phyloP scores from a whole-genome alignment of 2,329 filamentous ascomycete species.

The Phialocephala subalpina region DNA sequence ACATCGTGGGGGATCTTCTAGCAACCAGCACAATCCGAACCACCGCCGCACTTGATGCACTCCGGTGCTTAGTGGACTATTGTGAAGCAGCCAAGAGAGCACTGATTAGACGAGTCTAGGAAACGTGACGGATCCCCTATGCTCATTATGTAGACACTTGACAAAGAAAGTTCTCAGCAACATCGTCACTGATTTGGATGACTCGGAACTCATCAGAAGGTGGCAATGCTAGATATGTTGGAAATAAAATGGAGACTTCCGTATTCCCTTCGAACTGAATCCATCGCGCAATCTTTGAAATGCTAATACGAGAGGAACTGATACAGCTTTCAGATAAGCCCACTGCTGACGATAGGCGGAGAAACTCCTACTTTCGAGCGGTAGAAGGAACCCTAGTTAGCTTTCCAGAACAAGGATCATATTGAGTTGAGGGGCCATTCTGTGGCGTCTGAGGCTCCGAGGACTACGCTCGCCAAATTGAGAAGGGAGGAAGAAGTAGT shows the following conservation, averaged over 20 bases:
- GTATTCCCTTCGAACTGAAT: no score
- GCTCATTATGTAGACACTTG: no score
- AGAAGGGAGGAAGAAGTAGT: neutral
- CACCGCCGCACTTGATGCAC: neutral
- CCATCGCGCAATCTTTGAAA: no score
- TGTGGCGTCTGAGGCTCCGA: no score
- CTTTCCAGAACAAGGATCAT: neutral
- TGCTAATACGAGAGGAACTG: neutral
- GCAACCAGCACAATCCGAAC: neutral
- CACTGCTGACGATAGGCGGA: neutral
- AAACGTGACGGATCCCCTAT: no score
- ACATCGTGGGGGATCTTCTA: neutral
- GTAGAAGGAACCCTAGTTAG: neutral
- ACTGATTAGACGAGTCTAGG: no score
- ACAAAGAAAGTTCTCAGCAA: no score
- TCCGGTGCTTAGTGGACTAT: neutral
- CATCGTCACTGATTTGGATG: no score
- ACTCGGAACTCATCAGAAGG: no score
- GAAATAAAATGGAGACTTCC: no score
- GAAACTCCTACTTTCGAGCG: neutral
- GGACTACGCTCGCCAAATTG: no score
- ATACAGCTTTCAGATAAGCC: neutral
- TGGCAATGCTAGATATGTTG: no score
- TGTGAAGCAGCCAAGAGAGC: neutral
- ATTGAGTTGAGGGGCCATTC: neutral